Percentiles rank a stretch among this genome's conserved stretches.
Evolutionary conservation across 2,329 filamentous ascomycete species (phyloP).

Genomic region (Colletotrichum noveboracense): DNA sequence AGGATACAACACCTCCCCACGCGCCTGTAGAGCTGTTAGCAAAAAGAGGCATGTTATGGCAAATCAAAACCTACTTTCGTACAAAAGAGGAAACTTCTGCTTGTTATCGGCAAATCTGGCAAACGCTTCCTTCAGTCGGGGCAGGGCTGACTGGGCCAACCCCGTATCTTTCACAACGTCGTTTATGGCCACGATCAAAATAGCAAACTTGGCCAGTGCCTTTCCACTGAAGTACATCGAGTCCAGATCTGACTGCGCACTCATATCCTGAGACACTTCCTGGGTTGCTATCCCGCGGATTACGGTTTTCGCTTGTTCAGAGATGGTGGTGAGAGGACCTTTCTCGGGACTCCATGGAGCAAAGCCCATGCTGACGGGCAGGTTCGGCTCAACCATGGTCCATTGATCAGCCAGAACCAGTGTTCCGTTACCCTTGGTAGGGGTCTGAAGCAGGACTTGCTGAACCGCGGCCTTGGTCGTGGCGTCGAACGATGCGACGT

Average conservation of each 20-base stretch:
- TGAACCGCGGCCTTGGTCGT: slow-evolving; percentile 54
- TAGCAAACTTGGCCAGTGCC: slow-evolving; percentile 78
- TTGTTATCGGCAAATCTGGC: slow-evolving; percentile 69
- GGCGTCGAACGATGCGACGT: slow-evolving; percentile 75
- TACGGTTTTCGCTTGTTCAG: slow-evolving; percentile 57
- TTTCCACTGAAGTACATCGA: slow-evolving; percentile 96
- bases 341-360: slow-evolving; percentile 73
- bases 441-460: slow-evolving; percentile 72
- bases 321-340: slow-evolving; percentile 52
- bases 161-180: slow-evolving; percentile 65
- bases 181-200: slow-evolving; percentile 68
- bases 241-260: slow-evolving; percentile 73
- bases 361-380: slow-evolving; percentile 79
- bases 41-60: neutral
- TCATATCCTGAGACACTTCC: slow-evolving; percentile 80
- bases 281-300: slow-evolving; percentile 69
- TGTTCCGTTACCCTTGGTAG: slow-evolving; percentile 83
- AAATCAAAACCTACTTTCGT: slow-evolving; percentile 56
- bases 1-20: slow-evolving; percentile 85
- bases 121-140: slow-evolving; percentile 70
- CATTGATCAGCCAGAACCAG: slow-evolving; percentile 76
- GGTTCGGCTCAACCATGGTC: slow-evolving; percentile 76
- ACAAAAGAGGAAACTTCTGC: slow-evolving; percentile 70
- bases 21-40: slow-evolving; percentile 43
- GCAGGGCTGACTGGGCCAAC: slow-evolving; percentile 62